Evolutionary conservation across 768 basidiomycete genomes (phyloP).

Genomic region (Mycena epipterygia): DNA sequence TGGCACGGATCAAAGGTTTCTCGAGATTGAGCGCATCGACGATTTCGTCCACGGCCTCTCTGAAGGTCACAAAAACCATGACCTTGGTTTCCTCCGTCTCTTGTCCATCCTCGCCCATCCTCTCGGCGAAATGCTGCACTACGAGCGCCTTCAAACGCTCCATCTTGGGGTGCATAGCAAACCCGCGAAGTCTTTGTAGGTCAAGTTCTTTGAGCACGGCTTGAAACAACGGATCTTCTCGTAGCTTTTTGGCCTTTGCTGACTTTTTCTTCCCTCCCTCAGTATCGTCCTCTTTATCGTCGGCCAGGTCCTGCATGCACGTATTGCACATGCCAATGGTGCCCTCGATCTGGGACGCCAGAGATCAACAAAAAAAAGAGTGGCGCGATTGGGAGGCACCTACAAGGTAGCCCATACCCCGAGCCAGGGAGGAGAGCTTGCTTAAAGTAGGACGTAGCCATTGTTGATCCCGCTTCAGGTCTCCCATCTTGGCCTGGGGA

Average conservation of each 20-base stretch:
- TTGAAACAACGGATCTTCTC: conserved; percentile 71
- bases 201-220: conserved; percentile 79
- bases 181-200: conserved; percentile 64
- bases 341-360: conserved; percentile 76
- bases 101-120: conserved; percentile 56
- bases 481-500: conserved; percentile 58
- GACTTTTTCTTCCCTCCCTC: conserved; percentile 54
- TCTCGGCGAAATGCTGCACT: conserved; percentile 82
- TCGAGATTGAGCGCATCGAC: conserved; percentile 84
- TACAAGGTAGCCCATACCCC: conserved; percentile 92
- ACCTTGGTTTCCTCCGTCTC: conserved; percentile 74
- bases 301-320: conserved; percentile 63
- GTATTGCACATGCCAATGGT: conserved; percentile 85
- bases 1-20: conserved; percentile 82
- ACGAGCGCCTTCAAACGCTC: conserved; percentile 82
- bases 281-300: conserved; percentile 51
- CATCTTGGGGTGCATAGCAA: conserved; percentile 91
- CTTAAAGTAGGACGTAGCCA: conserved; percentile 68
- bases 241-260: conserved; percentile 61
- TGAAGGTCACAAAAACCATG: conserved; percentile 96
- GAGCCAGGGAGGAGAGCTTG: conserved; percentile 70
- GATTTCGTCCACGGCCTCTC: conserved; percentile 93
- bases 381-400: conserved; percentile 38
- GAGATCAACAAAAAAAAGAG: conserved; percentile 17
- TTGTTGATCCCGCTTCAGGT: conserved; percentile 53